These are phyloP conservation scores for Pelargonium cotyledonis DNA, from an alignment of 441 rosid species.

Conservation along the genomic window DNA sequence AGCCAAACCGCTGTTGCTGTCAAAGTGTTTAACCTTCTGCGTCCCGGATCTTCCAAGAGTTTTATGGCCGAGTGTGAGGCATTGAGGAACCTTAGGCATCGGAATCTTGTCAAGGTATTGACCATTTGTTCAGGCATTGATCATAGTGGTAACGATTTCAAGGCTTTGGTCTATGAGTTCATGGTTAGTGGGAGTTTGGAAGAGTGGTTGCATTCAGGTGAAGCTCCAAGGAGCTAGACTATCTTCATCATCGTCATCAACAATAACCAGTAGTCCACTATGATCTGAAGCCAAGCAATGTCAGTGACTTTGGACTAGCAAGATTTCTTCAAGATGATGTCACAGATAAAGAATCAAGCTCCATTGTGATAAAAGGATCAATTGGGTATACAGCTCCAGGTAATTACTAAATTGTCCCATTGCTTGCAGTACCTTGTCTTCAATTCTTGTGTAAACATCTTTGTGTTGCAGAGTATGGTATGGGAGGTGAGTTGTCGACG, in stretches of 20 bases:
- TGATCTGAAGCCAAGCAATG: slow-evolving; percentile 16
- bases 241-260: slow-evolving; percentile 14
- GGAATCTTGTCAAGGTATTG: slow-evolving; percentile 16
- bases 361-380: slow-evolving; percentile 5
- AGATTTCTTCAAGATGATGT: neutral
- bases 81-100: neutral
- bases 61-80: slow-evolving; percentile 18
- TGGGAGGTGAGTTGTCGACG: slow-evolving; percentile 5
- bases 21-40: slow-evolving; percentile 13
- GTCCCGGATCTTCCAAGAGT: slow-evolving; percentile 12
- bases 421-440: no score
- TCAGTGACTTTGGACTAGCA: slow-evolving; percentile 17
- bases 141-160: slow-evolving; percentile 11
- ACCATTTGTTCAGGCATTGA: slow-evolving; percentile 14
- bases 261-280: neutral
- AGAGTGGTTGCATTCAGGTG: neutral
- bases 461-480: slow-evolving; percentile 4
- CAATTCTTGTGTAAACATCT: neutral
- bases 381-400: slow-evolving; percentile 4
- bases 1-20: slow-evolving; percentile 11
- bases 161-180: slow-evolving; percentile 15
- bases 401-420: neutral
- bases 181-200: slow-evolving; percentile 18
- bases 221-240: neutral
- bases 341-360: neutral